Base-by-base conservation (phyloP, 108 stramenopile species). In the Pseudonitzschia multistriata region DNA sequence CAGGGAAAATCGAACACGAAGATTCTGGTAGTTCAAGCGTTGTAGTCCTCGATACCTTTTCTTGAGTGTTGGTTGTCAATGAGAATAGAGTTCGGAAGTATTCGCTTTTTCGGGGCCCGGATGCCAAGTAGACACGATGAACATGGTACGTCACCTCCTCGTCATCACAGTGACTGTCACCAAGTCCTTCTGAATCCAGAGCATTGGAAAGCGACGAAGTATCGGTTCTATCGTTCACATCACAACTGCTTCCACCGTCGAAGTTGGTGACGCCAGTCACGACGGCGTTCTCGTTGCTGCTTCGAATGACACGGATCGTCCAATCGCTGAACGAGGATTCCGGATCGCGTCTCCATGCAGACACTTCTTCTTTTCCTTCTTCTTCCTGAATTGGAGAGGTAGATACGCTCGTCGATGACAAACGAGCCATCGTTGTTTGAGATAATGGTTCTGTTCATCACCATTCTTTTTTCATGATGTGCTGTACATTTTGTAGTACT, bases 261-360 rank as follows among this genome's bases (percentile, higher is more conserved):
- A 66, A 19, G 37, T 28, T 59, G 31, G 31, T 5, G n/a, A 13
- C 40, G 7, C 13, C 8, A 10, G 21, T 8, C 13, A 10, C 10
- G 4, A 7, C 47, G 4, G 10, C 25, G 39, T 30, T 17, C 21
- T 53, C 42, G 49, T 67, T 30, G 15, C 68, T 48, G 27, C 47
- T n/a, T 53, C 22, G 21, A 40, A 72, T 57, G 27, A 82, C 72
- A 25, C 68, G 37, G 48, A 82, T 75, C 21, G 22, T 74, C 78
- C 74, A 76, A 45, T 82, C 81, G 61, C 78, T 79, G 56, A 76
- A 82, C 11, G 59, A 71, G 54, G 71, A 62, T 30, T 29, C 21
- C n/a, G 75, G 67, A 33, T 60, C 71, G 25, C 24, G 42, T 39
- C 78, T 68, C 81, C 81, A 82, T 10, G 59, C 27, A 19, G 34